Percentiles rank a stretch among this genome's conserved stretches.
Conservation (phyloP, 495 filamentous ascomycete species). For the Talaromyces liani region DNA sequence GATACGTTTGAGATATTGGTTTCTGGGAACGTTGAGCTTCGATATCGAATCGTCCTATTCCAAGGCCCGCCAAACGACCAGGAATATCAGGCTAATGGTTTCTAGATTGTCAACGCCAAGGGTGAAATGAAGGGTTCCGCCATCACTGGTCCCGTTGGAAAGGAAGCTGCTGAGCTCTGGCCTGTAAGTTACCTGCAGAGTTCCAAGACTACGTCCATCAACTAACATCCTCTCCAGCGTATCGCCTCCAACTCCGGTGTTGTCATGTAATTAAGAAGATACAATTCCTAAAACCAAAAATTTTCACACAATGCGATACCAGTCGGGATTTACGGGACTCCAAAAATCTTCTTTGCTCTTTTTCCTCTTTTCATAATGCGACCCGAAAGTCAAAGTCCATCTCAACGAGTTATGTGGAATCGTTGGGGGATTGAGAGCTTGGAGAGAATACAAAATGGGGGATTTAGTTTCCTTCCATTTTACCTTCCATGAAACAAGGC, state of each 20-base stretch:
- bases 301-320: conserved; percentile 9
- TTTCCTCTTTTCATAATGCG: not conserved
- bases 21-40: not conserved
- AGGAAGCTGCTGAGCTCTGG: conserved; percentile 99
- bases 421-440: not conserved
- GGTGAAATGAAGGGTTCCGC: conserved; percentile 99
- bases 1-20: conserved; percentile 3
- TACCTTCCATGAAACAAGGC: not conserved
- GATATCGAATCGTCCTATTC: not conserved
- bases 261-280: conserved; percentile 71
- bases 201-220: not conserved
- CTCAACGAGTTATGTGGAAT: not conserved
- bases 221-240: conserved; percentile 51
- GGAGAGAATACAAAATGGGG: not conserved
- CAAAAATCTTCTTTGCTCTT: not conserved
- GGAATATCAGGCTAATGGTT: not conserved
- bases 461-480: not conserved
- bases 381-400: not conserved
- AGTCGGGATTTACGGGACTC: conserved; percentile 7
- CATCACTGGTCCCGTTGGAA: conserved; percentile 98
- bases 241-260: conserved; percentile 99
- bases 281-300: conserved; percentile 6
- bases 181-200: conserved; percentile 55
- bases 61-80: too few relatives aligned
- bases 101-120: conserved; percentile 98